phyloP scores from a whole-genome alignment of 2,329 filamentous ascomycete genomes.

The Arthrinium puccinioides region DNA sequence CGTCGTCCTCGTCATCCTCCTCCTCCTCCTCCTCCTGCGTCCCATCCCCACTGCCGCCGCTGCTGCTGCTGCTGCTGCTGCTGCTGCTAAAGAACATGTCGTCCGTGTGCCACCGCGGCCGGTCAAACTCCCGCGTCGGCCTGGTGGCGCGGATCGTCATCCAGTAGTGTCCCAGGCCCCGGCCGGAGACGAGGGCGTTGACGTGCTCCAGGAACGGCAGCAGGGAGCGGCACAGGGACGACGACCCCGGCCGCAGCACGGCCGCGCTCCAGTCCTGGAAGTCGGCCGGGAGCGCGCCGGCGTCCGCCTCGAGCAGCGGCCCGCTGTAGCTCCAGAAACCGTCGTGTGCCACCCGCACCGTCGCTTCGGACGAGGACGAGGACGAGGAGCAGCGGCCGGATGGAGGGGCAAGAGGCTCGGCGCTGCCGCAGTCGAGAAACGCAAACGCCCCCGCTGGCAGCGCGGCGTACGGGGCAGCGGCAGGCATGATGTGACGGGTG shows the following conservation, averaged over 20 bases:
- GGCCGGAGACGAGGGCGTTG: slow-evolving; percentile 26
- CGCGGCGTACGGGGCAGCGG: too few species aligned
- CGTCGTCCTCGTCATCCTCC: too few species aligned
- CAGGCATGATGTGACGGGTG: too few species aligned
- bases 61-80: slow-evolving; percentile 8
- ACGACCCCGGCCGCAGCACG: slow-evolving; percentile 21
- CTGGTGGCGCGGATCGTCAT: slow-evolving; percentile 38
- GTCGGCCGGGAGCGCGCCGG: slow-evolving; percentile 22
- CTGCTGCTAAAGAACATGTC: slow-evolving; percentile 33
- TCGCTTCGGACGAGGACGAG: too few species aligned
- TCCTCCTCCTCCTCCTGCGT: too few species aligned
- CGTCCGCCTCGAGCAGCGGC: slow-evolving; percentile 22
- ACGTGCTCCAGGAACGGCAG: slow-evolving; percentile 32
- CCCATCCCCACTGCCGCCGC: too few species aligned
- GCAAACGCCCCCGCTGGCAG: too few species aligned
- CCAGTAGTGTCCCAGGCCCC: slow-evolving; percentile 34
- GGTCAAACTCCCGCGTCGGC: slow-evolving; percentile 34
- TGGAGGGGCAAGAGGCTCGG: too few species aligned
- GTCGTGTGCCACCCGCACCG: slow-evolving; percentile 16
- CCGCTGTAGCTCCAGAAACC: slow-evolving; percentile 38
- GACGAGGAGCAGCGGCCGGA: too few species aligned
- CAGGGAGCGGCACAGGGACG: slow-evolving; percentile 25
- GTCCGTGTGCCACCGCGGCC: slow-evolving; percentile 40
- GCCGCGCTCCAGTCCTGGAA: slow-evolving; percentile 30
- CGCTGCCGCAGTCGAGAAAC: too few species aligned